phyloP scores from a whole-genome alignment of 805 yeast genomes.

The Wickerhamomyces ciferrii region DNA sequence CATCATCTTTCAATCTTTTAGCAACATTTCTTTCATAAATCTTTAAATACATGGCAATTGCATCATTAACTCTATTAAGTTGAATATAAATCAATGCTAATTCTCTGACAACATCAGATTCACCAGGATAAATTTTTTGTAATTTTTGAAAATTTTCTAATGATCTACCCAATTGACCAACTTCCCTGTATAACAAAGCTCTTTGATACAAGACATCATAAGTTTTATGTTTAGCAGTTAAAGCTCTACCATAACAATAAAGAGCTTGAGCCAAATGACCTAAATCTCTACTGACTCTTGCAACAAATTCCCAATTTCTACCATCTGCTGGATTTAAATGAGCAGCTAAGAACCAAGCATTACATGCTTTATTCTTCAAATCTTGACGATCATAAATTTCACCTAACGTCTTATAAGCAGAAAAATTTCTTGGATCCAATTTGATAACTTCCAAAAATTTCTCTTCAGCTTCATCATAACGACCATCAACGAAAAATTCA shows the following conservation, averaged over 20 bases:
- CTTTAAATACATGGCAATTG: constrained; percentile 63
- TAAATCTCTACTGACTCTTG: constrained; percentile 55
- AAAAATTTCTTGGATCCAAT: constrained; percentile 69
- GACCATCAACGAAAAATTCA: constrained; percentile 68
- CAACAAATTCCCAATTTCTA: constrained; percentile 75
- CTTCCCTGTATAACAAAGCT: constrained; percentile 61
- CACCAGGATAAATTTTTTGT: constrained; percentile 50
- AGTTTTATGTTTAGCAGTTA: constrained; percentile 40
- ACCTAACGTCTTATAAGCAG: constrained; percentile 86
- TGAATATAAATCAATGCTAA: constrained; percentile 47
- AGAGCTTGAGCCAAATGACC: constrained; percentile 74
- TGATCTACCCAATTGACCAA: constrained; percentile 65
- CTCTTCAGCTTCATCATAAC: constrained; percentile 53
- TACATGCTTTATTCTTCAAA: constrained; percentile 64
- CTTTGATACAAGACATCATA: constrained; percentile 57
- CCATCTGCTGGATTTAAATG: constrained; percentile 71
- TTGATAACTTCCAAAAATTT: constrained; percentile 67
- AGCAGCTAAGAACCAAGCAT: constrained; percentile 79
- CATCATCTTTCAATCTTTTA: constrained; percentile 26
- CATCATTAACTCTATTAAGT: constrained; percentile 60
- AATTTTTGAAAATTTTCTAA: constrained; percentile 65
- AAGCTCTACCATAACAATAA: constrained; percentile 68
- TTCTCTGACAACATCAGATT: constrained; percentile 55
- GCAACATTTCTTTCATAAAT: constrained; percentile 56
- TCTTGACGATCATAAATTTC: constrained; percentile 73